Percentiles rank a stretch among this genome's conserved stretches.
Evolutionary conservation across 2,329 filamentous ascomycete genomes (phyloP).

Genomic region (Neospermospora avenae): DNA sequence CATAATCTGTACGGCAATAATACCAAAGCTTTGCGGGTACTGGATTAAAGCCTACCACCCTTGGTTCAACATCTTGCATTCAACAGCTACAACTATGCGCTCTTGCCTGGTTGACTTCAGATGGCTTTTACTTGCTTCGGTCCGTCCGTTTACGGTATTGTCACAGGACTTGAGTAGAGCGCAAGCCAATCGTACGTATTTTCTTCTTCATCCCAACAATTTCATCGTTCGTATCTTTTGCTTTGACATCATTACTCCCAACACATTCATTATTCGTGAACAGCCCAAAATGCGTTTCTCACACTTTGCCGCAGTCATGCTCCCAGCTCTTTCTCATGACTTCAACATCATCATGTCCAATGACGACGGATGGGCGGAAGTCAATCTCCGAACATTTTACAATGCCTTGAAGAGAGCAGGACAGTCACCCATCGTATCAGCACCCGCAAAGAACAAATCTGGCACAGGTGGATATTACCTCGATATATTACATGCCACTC

Average conservation of each 20-base stretch:
- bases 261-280: neutral
- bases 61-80: neutral
- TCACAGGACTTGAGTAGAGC: neutral
- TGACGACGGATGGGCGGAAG: constrained; percentile 9
- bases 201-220: neutral
- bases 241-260: neutral
- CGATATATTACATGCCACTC: neutral
- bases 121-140: neutral
- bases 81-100: neutral
- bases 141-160: neutral
- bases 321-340: neutral
- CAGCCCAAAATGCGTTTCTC: constrained; percentile 1
- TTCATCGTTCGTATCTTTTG: too few relatives aligned
- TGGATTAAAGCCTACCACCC: neutral
- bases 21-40: too few relatives aligned
- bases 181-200: neutral
- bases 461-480: neutral
- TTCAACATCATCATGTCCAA: constrained; percentile 5
- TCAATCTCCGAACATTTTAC: constrained; percentile 5
- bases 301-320: neutral
- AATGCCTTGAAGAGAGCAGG: neutral
- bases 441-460: constrained; percentile 6
- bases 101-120: neutral
- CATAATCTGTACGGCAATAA: too few relatives aligned
- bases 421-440: neutral